Evolutionary conservation across 257 asterid genomes (phyloP).

Genomic region (Gentiana macrophylla): DNA sequence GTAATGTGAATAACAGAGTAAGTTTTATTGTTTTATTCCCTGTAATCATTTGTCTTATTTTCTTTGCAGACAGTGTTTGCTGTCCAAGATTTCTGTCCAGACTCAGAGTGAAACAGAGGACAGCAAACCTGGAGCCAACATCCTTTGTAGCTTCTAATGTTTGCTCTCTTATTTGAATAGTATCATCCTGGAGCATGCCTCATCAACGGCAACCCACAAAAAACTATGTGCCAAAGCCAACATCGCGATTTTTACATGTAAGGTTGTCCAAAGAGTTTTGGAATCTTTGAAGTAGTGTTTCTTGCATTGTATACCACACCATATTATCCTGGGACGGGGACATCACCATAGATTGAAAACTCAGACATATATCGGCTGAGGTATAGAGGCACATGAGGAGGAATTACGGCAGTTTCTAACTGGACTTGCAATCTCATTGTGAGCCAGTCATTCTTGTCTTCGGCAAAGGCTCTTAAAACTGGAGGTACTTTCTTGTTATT

Average conservation of each 20-base stretch:
- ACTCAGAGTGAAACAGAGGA: no score
- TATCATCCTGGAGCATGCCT: conserved; percentile 28
- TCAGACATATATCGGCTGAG: no score
- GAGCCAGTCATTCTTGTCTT: no score
- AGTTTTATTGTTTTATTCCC: background rate
- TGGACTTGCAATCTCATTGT: no score
- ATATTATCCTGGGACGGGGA: conserved; percentile 40
- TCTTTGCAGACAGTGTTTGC: background rate
- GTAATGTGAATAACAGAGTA: conserved; percentile 29
- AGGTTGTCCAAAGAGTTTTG: conserved; percentile 32
- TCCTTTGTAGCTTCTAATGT: background rate
- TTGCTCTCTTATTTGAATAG: conserved; percentile 5
- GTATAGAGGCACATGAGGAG: no score
- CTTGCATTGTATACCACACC: conserved; percentile 22
- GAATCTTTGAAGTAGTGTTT: conserved; percentile 28
- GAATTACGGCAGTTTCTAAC: no score
- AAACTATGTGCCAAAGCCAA: conserved; percentile 22
- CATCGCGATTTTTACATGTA: conserved; percentile 27
- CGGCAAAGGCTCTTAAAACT: no score
- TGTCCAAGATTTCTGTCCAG: background rate
- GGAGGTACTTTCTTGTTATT: no score
- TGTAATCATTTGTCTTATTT: no score
- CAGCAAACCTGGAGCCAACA: no score
- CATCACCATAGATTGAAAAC: conserved; percentile 33
- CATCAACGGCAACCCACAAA: conserved; percentile 21